Base-by-base conservation (phyloP, 1,139 yeast genomes). In the Geotrichum europaeum region DNA sequence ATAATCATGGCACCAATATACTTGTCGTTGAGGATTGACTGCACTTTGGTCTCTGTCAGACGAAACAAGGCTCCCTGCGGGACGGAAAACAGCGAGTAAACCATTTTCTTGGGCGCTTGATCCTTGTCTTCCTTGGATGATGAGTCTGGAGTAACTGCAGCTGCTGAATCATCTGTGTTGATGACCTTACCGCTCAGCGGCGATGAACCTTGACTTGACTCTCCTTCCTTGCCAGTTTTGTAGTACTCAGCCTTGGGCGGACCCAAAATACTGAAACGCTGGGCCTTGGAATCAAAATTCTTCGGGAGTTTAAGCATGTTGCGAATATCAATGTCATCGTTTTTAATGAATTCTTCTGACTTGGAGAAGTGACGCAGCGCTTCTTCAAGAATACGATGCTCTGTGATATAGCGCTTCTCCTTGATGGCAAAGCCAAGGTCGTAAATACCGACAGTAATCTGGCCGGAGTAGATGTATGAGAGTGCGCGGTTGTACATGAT, bases 401-500 rank as follows among this genome's bases (percentile, higher is more conserved):
- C 62, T 3, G 50, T 47, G 9, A 59, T 56, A 49, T 61, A 62
- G 18, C 54, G 60, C 54, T 64, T 64, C 58, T 66, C 68, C 22
- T 60, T 58, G 18, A 58, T 60, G 1, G 69, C 69, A 54, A 57
- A 49, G 1, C 51, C 54, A 52, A 66, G 45, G 53, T 66, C 67
- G 2, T 51, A 51, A 36, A 66, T 55, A 2, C 69, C 69, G 1
- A 62, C 54, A 3, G 56, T 45, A 30, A 55, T 51, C 12, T 63
- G 60, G n/a, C 64, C 67, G 28, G 57, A 57, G 52, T 64, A 66
- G 25, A 66, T 60, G 28, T 56, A 61, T 32, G 66, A 62, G 36
- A 66, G 62, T 24, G 69, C 68, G 15, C 67, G 61, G 53, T 66
- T 66, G 60, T 65, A 66, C 55, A 66, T 57, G 32, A 66, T 62